phyloP scores from a whole-genome alignment of 83 land plant species.

The Thuja plicata region DNA sequence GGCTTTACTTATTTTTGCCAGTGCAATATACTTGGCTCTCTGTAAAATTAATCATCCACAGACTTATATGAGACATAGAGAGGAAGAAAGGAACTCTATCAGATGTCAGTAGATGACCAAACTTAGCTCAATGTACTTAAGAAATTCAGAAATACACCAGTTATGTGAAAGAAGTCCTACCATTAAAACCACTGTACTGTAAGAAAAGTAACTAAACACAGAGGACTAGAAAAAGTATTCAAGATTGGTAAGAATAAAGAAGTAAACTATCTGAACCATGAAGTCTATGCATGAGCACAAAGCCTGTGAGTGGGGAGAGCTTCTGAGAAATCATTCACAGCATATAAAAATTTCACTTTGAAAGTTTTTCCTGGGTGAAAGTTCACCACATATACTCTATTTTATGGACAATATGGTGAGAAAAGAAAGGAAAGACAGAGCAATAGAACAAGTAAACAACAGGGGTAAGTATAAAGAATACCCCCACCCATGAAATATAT shows the following conservation, averaged over 20 bases:
- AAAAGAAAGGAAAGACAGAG: no score
- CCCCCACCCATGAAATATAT: neutral
- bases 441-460: neutral
- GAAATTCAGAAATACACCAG: no score
- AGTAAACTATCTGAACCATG: neutral
- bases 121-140: neutral
- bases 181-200: neutral
- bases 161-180: no score
- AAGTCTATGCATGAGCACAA: neutral
- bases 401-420: no score
- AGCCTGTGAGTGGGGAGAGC: neutral
- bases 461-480: neutral
- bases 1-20: neutral
- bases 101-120: no score
- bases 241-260: neutral
- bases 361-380: no score
- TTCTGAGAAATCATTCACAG: neutral
- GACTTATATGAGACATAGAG: neutral
- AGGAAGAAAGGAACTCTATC: no score
- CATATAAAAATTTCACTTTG: neutral
- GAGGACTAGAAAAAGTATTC: neutral
- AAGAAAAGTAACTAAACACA: neutral
- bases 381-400: neutral
- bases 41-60: neutral
- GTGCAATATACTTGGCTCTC: neutral